Evolutionary conservation across 148 eudicot genomes (phyloP).

Genomic region (Arbutus unedo): DNA sequence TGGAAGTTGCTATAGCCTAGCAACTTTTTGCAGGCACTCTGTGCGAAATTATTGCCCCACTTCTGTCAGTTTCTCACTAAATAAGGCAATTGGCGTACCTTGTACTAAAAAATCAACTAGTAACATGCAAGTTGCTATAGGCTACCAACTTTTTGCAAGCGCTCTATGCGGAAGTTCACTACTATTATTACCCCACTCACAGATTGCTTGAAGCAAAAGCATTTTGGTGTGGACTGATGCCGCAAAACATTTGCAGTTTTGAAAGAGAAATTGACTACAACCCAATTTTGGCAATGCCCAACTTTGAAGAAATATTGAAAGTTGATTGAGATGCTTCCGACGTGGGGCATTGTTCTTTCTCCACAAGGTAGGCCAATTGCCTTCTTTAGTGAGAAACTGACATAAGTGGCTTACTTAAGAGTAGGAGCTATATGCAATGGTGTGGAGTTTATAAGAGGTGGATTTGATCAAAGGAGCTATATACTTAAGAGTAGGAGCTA

Average conservation of each 20-base stretch:
- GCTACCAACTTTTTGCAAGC: no score
- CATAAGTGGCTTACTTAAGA: background rate
- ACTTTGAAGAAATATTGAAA: background rate
- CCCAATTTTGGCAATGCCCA: background rate
- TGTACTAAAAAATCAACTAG: no score
- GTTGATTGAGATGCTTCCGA: conserved; percentile 8
- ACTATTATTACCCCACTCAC: background rate
- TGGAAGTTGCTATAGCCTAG: background rate
- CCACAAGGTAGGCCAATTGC: background rate
- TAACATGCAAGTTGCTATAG: no score
- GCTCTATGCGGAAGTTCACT: background rate
- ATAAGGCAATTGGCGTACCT: no score
- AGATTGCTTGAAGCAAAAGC: no score
- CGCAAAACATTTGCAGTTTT: background rate
- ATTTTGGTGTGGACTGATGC: background rate
- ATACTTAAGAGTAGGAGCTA: no score
- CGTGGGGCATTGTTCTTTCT: background rate
- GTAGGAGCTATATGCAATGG: no score
- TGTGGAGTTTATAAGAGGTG: no score
- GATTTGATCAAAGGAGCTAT: no score
- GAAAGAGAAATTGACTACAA: background rate
- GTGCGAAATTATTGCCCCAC: no score
- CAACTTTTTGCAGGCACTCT: background rate
- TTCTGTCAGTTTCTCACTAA: no score
- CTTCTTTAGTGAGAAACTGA: background rate